Evolutionary conservation across 129 eudicot genomes (phyloP).

Genomic region (Dittrichia graveolens): DNA sequence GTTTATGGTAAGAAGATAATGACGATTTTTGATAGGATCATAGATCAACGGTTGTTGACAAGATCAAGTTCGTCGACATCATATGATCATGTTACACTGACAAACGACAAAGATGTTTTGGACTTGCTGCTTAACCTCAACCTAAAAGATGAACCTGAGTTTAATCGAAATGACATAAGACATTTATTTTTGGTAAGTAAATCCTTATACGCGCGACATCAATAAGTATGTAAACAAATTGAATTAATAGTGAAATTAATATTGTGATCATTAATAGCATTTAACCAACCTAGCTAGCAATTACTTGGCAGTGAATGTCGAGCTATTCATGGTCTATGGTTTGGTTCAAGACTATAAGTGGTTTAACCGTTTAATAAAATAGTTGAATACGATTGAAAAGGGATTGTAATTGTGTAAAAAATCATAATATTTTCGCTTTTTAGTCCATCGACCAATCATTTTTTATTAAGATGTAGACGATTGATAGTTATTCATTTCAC

Average conservation of each 20-base stretch:
- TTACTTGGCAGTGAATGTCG: too few relatives aligned
- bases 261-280: too few relatives aligned
- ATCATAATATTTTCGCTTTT: too few relatives aligned
- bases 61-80: neutral
- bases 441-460: neutral
- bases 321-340: too few relatives aligned
- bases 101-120: conserved; percentile 25
- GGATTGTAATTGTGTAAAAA: too few relatives aligned
- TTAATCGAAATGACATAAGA: conserved; percentile 12
- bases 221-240: too few relatives aligned
- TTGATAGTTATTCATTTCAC: neutral
- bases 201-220: too few relatives aligned
- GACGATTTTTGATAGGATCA: conserved; percentile 17
- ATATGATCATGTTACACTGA: neutral
- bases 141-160: conserved; percentile 8
- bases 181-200: conserved; percentile 30
- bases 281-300: too few relatives aligned
- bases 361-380: too few relatives aligned
- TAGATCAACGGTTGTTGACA: conserved; percentile 19
- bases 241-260: too few relatives aligned
- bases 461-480: neutral
- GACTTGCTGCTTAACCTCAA: conserved; percentile 27
- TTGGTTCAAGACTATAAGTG: too few relatives aligned
- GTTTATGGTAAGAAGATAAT: conserved; percentile 16
- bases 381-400: too few relatives aligned